Evolutionary conservation across 2,329 filamentous ascomycete species (phyloP).

Genomic region (Aphanoascus verrucosus): DNA sequence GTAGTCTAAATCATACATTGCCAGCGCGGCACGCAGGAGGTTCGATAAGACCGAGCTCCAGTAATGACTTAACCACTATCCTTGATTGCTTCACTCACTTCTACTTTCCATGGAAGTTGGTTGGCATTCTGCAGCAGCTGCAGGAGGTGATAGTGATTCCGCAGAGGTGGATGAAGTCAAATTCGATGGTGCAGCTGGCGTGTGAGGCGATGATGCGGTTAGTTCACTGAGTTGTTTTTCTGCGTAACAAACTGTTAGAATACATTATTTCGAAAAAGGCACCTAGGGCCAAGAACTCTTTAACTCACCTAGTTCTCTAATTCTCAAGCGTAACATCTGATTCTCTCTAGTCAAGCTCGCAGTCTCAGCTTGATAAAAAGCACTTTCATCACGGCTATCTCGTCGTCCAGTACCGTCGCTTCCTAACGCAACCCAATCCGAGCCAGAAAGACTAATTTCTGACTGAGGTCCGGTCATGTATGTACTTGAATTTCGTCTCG

Average conservation of each 20-base stretch:
- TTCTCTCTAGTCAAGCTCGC: constrained; percentile 39
- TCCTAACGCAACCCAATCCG: constrained; percentile 19
- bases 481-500: constrained; percentile 26
- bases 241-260: constrained; percentile 11
- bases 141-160: constrained; percentile 12
- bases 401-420: constrained; percentile 24
- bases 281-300: not conserved
- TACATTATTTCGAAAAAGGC: not conserved
- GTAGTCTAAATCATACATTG: too few species aligned
- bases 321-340: constrained; percentile 38
- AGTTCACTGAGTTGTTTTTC: constrained; percentile 26
- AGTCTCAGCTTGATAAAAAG: constrained; percentile 40
- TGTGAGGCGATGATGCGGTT: constrained; percentile 17
- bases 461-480: constrained; percentile 20
- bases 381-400: constrained; percentile 37
- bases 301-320: constrained; percentile 37
- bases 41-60: not conserved
- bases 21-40: not conserved
- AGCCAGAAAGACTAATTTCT: constrained; percentile 10
- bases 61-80: not conserved
- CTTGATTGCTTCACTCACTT: constrained; percentile 4
- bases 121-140: constrained; percentile 1
- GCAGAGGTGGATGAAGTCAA: constrained; percentile 16
- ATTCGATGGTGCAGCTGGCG: constrained; percentile 17
- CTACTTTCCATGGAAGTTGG: constrained; percentile 6